Evolutionary conservation across 2,329 filamentous ascomycete species (phyloP).

Genomic region (Rhynchosporium secalis): DNA sequence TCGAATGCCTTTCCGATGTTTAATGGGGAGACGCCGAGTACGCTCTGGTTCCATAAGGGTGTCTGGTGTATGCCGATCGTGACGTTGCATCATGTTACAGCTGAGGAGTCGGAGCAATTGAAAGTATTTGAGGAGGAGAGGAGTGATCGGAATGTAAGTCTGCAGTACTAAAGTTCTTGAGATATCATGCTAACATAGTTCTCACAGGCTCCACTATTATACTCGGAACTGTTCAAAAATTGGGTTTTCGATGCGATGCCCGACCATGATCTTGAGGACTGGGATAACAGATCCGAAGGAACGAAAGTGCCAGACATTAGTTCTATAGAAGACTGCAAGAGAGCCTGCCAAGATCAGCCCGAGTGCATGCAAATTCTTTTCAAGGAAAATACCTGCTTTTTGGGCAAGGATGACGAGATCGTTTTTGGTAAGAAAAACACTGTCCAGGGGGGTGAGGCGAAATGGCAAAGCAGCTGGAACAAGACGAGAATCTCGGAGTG

Average conservation of each 20-base stretch:
- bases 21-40: slow-evolving; percentile 55
- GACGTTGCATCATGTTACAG: slow-evolving; percentile 56
- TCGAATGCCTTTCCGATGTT: slow-evolving; percentile 53
- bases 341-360: slow-evolving; percentile 45
- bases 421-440: slow-evolving; percentile 10
- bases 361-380: slow-evolving; percentile 40
- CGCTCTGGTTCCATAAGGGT: slow-evolving; percentile 47
- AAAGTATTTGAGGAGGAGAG: slow-evolving; percentile 47
- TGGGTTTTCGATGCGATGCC: slow-evolving; percentile 48
- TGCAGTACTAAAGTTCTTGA: neutral
- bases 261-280: slow-evolving; percentile 33
- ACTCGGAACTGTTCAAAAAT: slow-evolving; percentile 53
- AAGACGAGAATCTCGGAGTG: slow-evolving; percentile 17
- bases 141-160: slow-evolving; percentile 10
- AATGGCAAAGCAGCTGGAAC: slow-evolving; percentile 21
- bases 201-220: slow-evolving; percentile 10
- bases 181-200: neutral
- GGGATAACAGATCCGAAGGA: slow-evolving; percentile 48
- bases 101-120: slow-evolving; percentile 42
- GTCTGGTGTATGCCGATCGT: slow-evolving; percentile 56
- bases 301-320: neutral
- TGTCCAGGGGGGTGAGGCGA: neutral
- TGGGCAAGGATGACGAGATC: slow-evolving; percentile 20
- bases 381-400: slow-evolving; percentile 22
- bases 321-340: slow-evolving; percentile 49